A percentile compares a stretch with the other conserved stretches of the same genome.
phyloP scores from a whole-genome alignment of 2,329 filamentous ascomycete species.

The Penicillium capsulatum region DNA sequence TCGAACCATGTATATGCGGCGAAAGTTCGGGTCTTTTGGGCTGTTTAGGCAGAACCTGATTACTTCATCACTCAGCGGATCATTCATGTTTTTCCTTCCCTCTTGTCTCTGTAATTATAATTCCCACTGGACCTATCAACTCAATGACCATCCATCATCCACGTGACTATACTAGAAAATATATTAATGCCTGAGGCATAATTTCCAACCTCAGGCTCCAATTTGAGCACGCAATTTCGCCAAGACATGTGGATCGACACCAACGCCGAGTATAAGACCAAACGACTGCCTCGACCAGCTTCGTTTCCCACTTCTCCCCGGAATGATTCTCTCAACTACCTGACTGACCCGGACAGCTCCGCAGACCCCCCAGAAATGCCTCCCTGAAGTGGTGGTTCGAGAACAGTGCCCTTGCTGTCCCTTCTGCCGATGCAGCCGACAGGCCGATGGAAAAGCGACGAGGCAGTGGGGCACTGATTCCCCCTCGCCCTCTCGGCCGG shows the following conservation, averaged over 20 bases:
- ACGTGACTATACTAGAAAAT: too few relatives aligned
- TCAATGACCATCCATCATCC: too few relatives aligned
- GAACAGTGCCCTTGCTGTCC: neutral
- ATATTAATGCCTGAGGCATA: constrained; percentile 6
- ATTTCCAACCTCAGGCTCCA: too few relatives aligned
- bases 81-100: too few relatives aligned
- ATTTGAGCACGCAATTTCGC: constrained; percentile 34
- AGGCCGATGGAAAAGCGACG: constrained; percentile 26
- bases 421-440: constrained; percentile 17
- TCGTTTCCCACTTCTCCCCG: constrained; percentile 4
- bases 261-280: constrained; percentile 27
- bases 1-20: constrained; percentile 31
- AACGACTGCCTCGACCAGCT: constrained; percentile 16
- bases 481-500: constrained; percentile 14
- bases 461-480: constrained; percentile 22
- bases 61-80: too few relatives aligned
- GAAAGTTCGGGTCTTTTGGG: constrained; percentile 37
- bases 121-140: too few relatives aligned
- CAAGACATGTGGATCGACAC: constrained; percentile 25
- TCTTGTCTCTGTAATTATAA: too few relatives aligned
- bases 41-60: constrained; percentile 20
- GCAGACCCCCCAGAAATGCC: neutral
- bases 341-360: neutral
- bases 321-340: neutral
- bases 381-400: constrained; percentile 1